These are phyloP conservation scores for Russula olivacea DNA, from an alignment of 768 basidiomycete genomes.

Conservation along the genomic window DNA sequence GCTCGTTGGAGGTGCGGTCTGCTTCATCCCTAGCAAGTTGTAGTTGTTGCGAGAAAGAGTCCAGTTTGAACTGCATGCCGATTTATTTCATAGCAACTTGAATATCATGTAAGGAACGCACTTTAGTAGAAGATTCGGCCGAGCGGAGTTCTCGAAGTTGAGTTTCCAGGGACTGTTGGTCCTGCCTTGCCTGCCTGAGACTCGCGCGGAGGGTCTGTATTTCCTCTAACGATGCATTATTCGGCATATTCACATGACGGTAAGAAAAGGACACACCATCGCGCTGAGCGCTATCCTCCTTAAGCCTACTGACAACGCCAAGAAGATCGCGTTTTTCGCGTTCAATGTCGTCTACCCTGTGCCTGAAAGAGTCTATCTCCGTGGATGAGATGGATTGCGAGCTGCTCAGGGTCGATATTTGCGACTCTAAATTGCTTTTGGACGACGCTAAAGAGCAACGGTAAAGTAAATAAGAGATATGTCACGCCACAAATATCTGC, in stretches of 20 bases:
- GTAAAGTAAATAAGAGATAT: constrained; percentile 10
- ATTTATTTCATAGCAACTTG: constrained; percentile 11
- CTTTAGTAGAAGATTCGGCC: too few relatives aligned
- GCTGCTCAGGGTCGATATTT: constrained; percentile 50
- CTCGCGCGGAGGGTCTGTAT: constrained; percentile 59
- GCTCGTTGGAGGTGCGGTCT: constrained; percentile 62
- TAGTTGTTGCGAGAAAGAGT: constrained; percentile 76
- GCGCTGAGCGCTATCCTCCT: constrained; percentile 65
- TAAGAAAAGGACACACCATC: constrained; percentile 51
- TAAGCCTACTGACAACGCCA: constrained; percentile 73
- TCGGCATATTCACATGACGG: neutral
- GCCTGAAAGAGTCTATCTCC: constrained; percentile 53
- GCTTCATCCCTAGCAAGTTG: constrained; percentile 70
- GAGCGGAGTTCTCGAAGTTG: too few relatives aligned
- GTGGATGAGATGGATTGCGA: constrained; percentile 58
- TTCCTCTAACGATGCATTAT: constrained; percentile 47
- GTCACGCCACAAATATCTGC: constrained; percentile 13
- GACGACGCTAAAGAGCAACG: constrained; percentile 37
- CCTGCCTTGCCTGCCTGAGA: too few relatives aligned
- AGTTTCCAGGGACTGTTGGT: constrained; percentile 59
- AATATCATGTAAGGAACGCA: too few relatives aligned
- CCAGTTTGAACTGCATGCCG: too few relatives aligned
- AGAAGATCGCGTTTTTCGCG: constrained; percentile 89
- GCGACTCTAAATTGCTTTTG: constrained; percentile 44
- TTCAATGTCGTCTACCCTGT: constrained; percentile 66